Evolutionary conservation across 1,284 basidiomycete genomes (phyloP).

Genomic region (Naganishia liquefaciens): DNA sequence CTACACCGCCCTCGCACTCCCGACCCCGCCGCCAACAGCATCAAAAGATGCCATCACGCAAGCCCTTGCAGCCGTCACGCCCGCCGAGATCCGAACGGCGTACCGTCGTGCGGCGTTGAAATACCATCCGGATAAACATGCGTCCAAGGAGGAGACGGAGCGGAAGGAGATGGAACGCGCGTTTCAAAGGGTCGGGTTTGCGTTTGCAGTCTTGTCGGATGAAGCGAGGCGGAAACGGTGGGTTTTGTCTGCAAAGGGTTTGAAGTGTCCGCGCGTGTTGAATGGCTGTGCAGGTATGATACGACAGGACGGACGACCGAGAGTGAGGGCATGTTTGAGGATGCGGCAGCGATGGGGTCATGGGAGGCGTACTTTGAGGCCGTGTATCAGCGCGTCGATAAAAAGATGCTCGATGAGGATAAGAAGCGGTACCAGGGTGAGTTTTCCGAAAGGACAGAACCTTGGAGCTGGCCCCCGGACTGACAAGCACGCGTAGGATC

Average conservation of each 20-base stretch:
- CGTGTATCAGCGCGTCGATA: constrained; percentile 81
- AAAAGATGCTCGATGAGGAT: constrained; percentile 81
- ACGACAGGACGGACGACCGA: constrained; percentile 80
- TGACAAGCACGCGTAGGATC: constrained; percentile 63
- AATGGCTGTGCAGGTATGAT: constrained; percentile 61
- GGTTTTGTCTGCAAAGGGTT: too few species aligned
- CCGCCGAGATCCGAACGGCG: constrained; percentile 73
- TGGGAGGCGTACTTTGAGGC: constrained; percentile 93
- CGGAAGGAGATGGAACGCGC: constrained; percentile 67
- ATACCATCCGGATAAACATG: constrained; percentile 86
- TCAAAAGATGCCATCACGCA: constrained; percentile 1
- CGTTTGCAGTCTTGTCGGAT: constrained; percentile 82
- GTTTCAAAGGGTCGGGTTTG: constrained; percentile 88
- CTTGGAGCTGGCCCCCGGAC: background rate
- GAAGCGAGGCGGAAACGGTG: constrained; percentile 65
- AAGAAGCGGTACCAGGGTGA: constrained; percentile 87
- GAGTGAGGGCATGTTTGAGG: constrained; percentile 57
- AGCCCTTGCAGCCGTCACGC: constrained; percentile 56
- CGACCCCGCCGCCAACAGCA: constrained; percentile 29
- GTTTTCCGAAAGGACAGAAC: too few species aligned
- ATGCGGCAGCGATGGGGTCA: constrained; percentile 73
- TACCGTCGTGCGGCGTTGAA: constrained; percentile 80
- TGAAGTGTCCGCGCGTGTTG: background rate
- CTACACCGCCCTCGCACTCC: constrained; percentile 62
- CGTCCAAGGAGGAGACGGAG: constrained; percentile 61